Conservation (phyloP, 1,284 basidiomycete genomes). For the Pyrrhoderma lamaoense region DNA sequence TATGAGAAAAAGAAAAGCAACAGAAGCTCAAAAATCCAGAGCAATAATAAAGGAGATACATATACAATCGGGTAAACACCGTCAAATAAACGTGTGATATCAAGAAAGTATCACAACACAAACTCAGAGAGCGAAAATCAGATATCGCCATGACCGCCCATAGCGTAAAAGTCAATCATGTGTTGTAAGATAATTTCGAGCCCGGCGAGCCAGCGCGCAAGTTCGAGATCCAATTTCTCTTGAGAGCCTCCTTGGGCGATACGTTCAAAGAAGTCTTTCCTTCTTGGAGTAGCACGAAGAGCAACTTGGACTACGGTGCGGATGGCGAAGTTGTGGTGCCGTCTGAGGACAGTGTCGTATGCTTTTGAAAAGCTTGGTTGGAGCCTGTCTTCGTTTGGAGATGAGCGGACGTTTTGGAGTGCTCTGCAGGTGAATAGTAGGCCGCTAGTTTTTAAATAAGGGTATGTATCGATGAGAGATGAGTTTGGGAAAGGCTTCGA, state of each 20-base stretch:
- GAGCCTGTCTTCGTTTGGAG: constrained; percentile 52
- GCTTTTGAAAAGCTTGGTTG: constrained; percentile 79
- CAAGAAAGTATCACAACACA: no score
- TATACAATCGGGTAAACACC: no score
- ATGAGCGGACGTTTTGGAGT: constrained; percentile 67
- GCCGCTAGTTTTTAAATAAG: constrained; percentile 41
- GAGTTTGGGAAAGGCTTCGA: not conserved
- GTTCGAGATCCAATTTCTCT: constrained; percentile 67
- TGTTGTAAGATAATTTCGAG: constrained; percentile 66
- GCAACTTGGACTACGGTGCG: constrained; percentile 58
- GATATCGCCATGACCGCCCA: constrained; percentile 45
- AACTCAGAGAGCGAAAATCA: not conserved
- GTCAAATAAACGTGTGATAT: no score
- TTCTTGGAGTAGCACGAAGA: constrained; percentile 87
- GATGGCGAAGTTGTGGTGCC: constrained; percentile 55
- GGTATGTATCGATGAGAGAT: no score
- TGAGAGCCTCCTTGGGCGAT: constrained; percentile 77
- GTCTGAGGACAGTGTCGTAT: constrained; percentile 78
- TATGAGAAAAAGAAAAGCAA: no score
- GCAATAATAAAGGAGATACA: no score
- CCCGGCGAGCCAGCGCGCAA: constrained; percentile 74
- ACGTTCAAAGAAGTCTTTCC: constrained; percentile 79
- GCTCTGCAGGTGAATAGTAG: constrained; percentile 80
- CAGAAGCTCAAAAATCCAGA: no score
- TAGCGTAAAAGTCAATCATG: constrained; percentile 60